These are phyloP conservation scores for Gracilaria gracilis DNA, from an alignment of 23 red algal species.

Conservation along the genomic window DNA sequence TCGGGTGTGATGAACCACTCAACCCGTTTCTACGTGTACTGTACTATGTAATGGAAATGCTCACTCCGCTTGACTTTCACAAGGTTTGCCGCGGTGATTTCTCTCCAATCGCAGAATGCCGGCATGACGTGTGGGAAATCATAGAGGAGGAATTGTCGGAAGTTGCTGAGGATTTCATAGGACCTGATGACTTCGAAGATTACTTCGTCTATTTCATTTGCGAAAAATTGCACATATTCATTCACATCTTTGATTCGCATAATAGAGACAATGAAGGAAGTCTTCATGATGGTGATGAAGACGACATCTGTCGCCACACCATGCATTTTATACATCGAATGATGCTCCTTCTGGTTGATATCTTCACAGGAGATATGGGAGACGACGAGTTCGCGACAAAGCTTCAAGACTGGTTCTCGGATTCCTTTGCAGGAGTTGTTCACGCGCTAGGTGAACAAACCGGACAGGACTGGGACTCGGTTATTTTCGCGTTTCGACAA, in stretches of 20 bases:
- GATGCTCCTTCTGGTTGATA: neutral
- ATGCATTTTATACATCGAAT: slow-evolving; percentile 12
- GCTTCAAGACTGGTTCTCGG: neutral
- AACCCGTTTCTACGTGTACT: slow-evolving; percentile 18
- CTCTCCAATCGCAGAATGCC: slow-evolving; percentile 4
- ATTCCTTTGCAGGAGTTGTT: neutral
- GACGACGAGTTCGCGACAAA: slow-evolving; percentile 14
- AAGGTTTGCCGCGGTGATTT: slow-evolving; percentile 17
- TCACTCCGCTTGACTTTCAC: slow-evolving; percentile 20
- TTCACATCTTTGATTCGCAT: slow-evolving; percentile 13
- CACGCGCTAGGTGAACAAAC: neutral
- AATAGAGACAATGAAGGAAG: slow-evolving; percentile 6
- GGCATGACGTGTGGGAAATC: neutral
- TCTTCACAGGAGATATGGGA: neutral
- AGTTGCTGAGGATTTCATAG: neutral
- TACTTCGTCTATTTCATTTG: slow-evolving; percentile 10
- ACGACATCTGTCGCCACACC: slow-evolving; percentile 4
- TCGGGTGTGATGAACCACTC: neutral
- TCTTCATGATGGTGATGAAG: too few relatives aligned
- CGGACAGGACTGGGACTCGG: neutral
- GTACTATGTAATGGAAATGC: slow-evolving; percentile 12
- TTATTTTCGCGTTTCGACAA: neutral
- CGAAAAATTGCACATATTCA: slow-evolving; percentile 4
- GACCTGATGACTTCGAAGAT: neutral
- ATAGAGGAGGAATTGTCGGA: slow-evolving; percentile 7